Percentiles rank a stretch among this genome's conserved stretches.
Evolutionary conservation across 805 yeast species (phyloP).

Genomic region (Ogataea saltuana): DNA sequence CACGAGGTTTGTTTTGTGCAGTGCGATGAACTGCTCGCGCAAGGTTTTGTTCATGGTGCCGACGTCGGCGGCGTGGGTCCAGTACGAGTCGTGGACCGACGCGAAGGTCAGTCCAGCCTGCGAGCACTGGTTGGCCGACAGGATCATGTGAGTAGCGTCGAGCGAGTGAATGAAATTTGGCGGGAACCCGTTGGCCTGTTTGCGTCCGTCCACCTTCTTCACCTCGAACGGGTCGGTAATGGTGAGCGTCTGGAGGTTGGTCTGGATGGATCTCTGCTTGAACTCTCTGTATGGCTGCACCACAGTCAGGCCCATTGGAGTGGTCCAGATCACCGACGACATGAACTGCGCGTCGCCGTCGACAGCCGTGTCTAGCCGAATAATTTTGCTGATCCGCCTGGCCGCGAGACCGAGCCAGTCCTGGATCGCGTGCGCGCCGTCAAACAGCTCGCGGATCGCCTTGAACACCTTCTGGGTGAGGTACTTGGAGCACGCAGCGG

Average conservation of each 20-base stretch:
- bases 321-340: constrained; percentile 95
- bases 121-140: constrained; percentile 81
- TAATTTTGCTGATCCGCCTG: constrained; percentile 71
- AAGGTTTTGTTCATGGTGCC: constrained; percentile 66
- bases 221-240: constrained; percentile 86
- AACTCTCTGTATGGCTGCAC: constrained; percentile 92
- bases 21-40: constrained; percentile 74
- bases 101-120: constrained; percentile 72
- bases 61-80: constrained; percentile 94
- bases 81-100: constrained; percentile 94
- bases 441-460: constrained; percentile 81
- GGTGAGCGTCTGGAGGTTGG: constrained; percentile 84
- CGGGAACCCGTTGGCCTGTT: constrained; percentile 91
- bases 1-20: constrained; percentile 76
- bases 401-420: constrained; percentile 95
- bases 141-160: constrained; percentile 95
- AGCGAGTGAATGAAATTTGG: constrained; percentile 94
- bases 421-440: constrained; percentile 92
- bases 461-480: constrained; percentile 76
- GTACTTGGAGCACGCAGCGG: constrained; percentile 51
- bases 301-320: constrained; percentile 92
- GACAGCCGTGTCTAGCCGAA: constrained; percentile 63
- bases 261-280: constrained; percentile 64
- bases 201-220: constrained; percentile 80
- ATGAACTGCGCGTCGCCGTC: constrained; percentile 52